A percentile compares a stretch with the other conserved stretches of the same genome.
These are phyloP conservation scores for Kuraishia cidri DNA, from an alignment of 805 yeast species.

Conservation along the genomic window DNA sequence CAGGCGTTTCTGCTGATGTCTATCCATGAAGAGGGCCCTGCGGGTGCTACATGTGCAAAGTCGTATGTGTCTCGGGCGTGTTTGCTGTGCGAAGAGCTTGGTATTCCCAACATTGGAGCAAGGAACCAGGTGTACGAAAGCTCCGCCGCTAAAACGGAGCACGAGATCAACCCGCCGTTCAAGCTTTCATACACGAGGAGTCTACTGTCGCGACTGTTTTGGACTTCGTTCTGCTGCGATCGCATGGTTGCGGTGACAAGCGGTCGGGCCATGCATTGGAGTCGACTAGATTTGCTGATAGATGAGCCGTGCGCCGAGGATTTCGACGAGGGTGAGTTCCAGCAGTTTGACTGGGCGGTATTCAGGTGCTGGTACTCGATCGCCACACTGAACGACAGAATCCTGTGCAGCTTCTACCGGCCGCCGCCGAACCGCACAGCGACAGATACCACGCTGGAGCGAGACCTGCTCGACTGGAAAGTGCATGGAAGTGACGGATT, in stretches of 20 bases:
- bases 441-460: conserved; percentile 12
- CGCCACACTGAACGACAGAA: conserved; percentile 16
- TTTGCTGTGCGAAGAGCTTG: conserved; percentile 16
- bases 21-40: conserved; percentile 19
- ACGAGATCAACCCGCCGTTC: conserved; percentile 4
- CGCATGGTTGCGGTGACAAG: conserved; percentile 17
- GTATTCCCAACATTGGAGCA: conserved; percentile 17
- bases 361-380: conserved; percentile 14
- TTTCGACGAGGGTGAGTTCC: conserved; percentile 13
- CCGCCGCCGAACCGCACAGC: conserved; percentile 17
- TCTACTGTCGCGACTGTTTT: conserved; percentile 15
- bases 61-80: conserved; percentile 16
- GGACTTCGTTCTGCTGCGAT: conserved; percentile 20
- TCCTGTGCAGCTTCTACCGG: conserved; percentile 14
- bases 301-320: conserved; percentile 13
- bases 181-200: conserved; percentile 12
- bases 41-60: conserved; percentile 16
- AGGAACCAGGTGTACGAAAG: conserved; percentile 9
- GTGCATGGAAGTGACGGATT: conserved; percentile 6
- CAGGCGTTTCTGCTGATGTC: conserved; percentile 17
- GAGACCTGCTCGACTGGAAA: conserved; percentile 10
- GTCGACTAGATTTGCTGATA: conserved; percentile 14
- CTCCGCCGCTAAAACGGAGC: not conserved
- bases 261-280: conserved; percentile 16
- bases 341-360: conserved; percentile 12